phyloP scores from a whole-genome alignment of 1,284 basidiomycete genomes.

The Violaceomyces palustris region DNA sequence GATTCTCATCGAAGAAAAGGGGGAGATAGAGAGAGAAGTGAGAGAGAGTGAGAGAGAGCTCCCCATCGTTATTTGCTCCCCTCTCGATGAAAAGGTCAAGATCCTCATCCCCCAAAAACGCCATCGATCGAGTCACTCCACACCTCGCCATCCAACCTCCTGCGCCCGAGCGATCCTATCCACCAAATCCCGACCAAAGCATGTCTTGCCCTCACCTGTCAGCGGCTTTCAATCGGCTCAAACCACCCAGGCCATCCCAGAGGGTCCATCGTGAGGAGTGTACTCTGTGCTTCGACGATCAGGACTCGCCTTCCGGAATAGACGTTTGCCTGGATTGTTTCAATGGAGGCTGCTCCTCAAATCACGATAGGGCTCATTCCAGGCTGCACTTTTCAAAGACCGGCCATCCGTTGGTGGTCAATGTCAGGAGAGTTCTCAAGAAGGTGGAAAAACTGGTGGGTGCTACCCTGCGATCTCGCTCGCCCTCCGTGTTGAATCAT shows the following conservation, averaged over 20 bases:
- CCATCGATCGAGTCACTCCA: background rate
- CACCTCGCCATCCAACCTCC: background rate
- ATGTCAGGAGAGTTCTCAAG: conserved; percentile 70
- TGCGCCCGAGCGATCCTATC: too few species aligned
- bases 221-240: conserved; percentile 26
- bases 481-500: too few species aligned
- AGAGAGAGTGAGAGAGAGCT: too few species aligned
- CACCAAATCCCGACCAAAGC: too few species aligned
- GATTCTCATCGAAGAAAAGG: too few species aligned
- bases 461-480: too few species aligned
- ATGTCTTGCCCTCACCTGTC: conserved; percentile 43
- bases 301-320: conserved; percentile 67
- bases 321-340: conserved; percentile 90
- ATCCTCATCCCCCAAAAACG: conserved; percentile 6
- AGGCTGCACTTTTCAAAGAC: conserved; percentile 53
- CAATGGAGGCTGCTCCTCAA: conserved; percentile 63
- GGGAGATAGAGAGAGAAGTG: too few species aligned
- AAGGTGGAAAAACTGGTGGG: too few species aligned
- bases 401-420: conserved; percentile 72
- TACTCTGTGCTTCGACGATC: conserved; percentile 91
- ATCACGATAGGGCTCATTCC: conserved; percentile 38
- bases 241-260: conserved; percentile 33
- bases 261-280: conserved; percentile 76
- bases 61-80: too few species aligned
- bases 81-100: conserved; percentile 24